Conservation (phyloP, 1,284 basidiomycete genomes). For the Leccinum fallax region DNA sequence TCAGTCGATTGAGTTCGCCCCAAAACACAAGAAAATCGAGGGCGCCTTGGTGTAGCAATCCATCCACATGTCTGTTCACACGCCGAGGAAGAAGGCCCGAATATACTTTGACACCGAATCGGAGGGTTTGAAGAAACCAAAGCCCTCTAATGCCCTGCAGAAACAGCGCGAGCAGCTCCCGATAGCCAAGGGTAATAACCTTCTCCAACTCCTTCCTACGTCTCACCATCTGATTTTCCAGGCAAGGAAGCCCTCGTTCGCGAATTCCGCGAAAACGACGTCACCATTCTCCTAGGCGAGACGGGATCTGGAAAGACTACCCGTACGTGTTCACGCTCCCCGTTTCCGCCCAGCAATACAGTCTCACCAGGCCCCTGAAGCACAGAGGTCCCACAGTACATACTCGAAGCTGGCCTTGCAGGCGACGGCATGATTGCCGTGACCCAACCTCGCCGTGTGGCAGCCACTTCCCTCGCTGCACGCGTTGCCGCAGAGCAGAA, state of each 20-base stretch:
- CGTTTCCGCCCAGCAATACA: constrained; percentile 3
- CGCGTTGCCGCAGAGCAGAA: constrained; percentile 90
- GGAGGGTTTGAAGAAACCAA: constrained; percentile 13
- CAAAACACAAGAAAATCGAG: not conserved
- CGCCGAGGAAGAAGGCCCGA: constrained; percentile 32
- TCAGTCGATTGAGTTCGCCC: not conserved
- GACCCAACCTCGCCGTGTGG: constrained; percentile 94
- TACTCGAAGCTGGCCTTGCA: constrained; percentile 72
- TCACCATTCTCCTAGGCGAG: constrained; percentile 92
- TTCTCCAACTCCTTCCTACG: not conserved
- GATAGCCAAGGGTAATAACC: constrained; percentile 67
- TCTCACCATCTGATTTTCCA: constrained; percentile 32
- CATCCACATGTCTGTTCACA: constrained; percentile 20
- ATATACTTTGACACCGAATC: constrained; percentile 13
- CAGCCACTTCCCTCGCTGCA: constrained; percentile 88
- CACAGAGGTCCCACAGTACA: constrained; percentile 87
- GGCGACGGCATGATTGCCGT: constrained; percentile 75
- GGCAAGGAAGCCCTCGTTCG: constrained; percentile 77
- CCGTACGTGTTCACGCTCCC: constrained; percentile 52
- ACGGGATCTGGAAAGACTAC: constrained; percentile 99
- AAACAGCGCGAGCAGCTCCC: constrained; percentile 72
- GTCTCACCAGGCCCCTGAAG: constrained; percentile 32
- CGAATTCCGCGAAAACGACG: constrained; percentile 79
- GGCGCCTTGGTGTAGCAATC: not conserved
- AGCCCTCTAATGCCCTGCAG: constrained; percentile 41